Conservation (phyloP, 2,329 filamentous ascomycete species). For the Clarireedia monteithiana region DNA sequence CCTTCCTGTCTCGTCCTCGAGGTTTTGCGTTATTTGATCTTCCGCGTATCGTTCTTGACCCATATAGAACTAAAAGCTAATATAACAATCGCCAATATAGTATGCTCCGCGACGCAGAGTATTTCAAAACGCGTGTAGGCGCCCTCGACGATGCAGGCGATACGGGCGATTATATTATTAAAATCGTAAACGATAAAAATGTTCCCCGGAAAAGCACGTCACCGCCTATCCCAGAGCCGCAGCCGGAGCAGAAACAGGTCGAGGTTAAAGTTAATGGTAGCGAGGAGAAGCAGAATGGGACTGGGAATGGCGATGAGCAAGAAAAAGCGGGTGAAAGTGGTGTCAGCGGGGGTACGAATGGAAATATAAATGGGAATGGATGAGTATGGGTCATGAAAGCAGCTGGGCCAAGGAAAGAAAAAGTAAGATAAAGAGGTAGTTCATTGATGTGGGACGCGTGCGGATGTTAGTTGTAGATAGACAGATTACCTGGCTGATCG, state of each 20-base stretch:
- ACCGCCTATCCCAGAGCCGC: not conserved
- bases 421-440: too few species aligned
- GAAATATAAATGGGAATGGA: not conserved
- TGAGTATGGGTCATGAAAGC: not conserved
- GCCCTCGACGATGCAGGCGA: constrained; percentile 61
- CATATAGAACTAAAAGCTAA: too few species aligned
- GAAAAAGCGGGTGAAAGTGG: too few species aligned
- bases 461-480: too few species aligned
- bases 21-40: not conserved
- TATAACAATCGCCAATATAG: constrained; percentile 30
- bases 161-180: constrained; percentile 60
- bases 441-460: too few species aligned
- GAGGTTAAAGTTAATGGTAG: not conserved
- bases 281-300: not conserved
- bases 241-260: not conserved
- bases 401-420: too few species aligned
- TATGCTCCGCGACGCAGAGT: constrained; percentile 55
- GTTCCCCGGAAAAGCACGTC: constrained; percentile 9
- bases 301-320: not conserved
- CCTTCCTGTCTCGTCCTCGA: not conserved
- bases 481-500: too few species aligned
- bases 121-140: constrained; percentile 52
- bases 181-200: constrained; percentile 52
- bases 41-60: too few species aligned
- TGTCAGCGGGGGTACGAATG: too few species aligned